Evolutionary conservation across 768 basidiomycete species (phyloP).

Genomic region (Nidularia sp.): DNA sequence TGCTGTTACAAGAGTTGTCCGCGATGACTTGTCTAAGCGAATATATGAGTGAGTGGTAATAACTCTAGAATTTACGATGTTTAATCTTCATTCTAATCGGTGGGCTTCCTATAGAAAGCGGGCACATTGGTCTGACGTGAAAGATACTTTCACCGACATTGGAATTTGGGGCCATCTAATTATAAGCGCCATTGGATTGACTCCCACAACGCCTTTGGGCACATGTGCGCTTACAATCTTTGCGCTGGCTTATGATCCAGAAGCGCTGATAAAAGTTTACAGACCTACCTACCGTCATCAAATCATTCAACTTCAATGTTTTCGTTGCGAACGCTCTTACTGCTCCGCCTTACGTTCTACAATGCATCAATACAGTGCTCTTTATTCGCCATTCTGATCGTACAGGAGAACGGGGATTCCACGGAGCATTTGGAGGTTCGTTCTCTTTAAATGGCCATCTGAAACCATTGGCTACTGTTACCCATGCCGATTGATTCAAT

Average conservation of each 20-base stretch:
- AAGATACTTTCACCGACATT: conserved; percentile 27
- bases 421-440: conserved; percentile 28
- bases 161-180: conserved; percentile 31
- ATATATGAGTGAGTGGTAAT: conserved; percentile 26
- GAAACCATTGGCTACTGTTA: too few species aligned
- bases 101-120: conserved; percentile 15
- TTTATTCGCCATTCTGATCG: conserved; percentile 27
- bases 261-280: neutral
- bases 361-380: conserved; percentile 25
- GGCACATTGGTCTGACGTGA: conserved; percentile 27
- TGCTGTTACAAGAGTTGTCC: conserved; percentile 28
- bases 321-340: conserved; percentile 32
- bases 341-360: conserved; percentile 30
- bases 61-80: neutral
- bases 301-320: conserved; percentile 30
- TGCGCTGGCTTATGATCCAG: neutral
- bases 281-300: conserved; percentile 37
- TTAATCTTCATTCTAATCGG: neutral
- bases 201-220: conserved; percentile 28
- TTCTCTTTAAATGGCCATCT: neutral
- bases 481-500: too few species aligned
- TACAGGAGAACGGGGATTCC: conserved; percentile 26
- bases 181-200: conserved; percentile 27
- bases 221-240: conserved; percentile 21
- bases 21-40: conserved; percentile 32